Base-by-base conservation (phyloP, 2,329 filamentous ascomycete species). In the Ceratocystis smalleyi region DNA sequence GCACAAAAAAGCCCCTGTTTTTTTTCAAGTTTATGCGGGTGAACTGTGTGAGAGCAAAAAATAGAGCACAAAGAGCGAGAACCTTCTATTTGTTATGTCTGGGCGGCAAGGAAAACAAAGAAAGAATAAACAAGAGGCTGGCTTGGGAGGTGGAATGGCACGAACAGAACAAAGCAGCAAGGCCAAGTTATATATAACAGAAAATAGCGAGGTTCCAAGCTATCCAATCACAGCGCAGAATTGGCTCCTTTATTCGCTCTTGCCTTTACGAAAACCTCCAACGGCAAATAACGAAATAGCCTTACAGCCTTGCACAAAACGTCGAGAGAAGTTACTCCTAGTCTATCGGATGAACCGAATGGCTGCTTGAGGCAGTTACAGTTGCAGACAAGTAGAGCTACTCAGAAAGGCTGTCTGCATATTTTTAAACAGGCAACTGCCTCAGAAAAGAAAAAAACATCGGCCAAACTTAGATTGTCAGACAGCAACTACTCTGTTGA, bases 101-200 rank as follows among this genome's bases (percentile, higher is more conserved):
- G 54, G 27, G 54, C 54, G 54, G 54, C 54, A 57, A 57, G 32
- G 32, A 57, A 27, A 30, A 54, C 3, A 27, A 27, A n/a, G 32
- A 22, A n/a, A 32, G 30, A 35, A 57, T 57, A 57, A 57, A 57
- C 54, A 57, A 55, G n/a, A 15, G 54, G 54, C 54, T 57, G 27
- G 54, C 54, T 35, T 40, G 35, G 54, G 27, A 57, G 8, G 32
- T 57, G 54, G 24, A 57, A 57, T 57, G 54, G 15, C 54, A 57
- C 54, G 30, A 57, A 57, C 10, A 40, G 30, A 57, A 57, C 10
- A 40, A 40, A 40, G 35, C 35, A 40, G 35, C 35, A 40, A 40
- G 35, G 35, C 35, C 35, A 40, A 40, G 35, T 15, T 40, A 40
- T 40, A 40, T 40, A 40, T 5, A 35, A 30, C 15, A 35, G 32